These are phyloP conservation scores for Berkeleyomyces rouxiae DNA, from an alignment of 2,329 filamentous ascomycete species.

Conservation along the genomic window DNA sequence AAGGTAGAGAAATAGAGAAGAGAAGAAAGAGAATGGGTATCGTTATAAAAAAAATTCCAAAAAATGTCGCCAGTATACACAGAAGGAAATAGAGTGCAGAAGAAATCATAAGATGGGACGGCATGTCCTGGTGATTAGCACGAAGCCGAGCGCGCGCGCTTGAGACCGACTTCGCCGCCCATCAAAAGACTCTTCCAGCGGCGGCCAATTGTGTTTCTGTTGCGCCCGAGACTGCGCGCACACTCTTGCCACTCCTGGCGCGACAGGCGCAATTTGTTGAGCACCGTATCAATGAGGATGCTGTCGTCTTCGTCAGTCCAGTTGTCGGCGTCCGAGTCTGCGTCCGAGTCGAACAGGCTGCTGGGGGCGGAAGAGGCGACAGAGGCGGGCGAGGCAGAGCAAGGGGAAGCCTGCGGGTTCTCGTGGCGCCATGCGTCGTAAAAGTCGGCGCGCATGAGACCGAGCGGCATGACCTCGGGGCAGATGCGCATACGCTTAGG, in stretches of 20 bases:
- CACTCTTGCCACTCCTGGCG: constrained; percentile 53
- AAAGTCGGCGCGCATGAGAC: constrained; percentile 41
- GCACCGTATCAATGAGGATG: constrained; percentile 48
- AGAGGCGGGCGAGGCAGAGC: not conserved
- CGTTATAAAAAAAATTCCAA: not conserved
- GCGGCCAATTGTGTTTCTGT: constrained; percentile 37
- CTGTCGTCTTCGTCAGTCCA: constrained; percentile 50
- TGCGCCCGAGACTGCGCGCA: constrained; percentile 44
- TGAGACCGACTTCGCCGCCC: constrained; percentile 42
- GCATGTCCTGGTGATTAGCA: not conserved
- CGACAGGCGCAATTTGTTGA: constrained; percentile 48
- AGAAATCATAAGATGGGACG: not conserved
- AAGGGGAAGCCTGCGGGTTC: not conserved
- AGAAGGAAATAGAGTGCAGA: not conserved
- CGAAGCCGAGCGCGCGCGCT: constrained; percentile 20
- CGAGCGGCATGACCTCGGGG: constrained; percentile 42
- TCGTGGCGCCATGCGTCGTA: constrained; percentile 22
- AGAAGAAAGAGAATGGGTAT: constrained; percentile 1
- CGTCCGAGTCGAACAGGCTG: constrained; percentile 20
- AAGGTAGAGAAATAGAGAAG: not conserved
- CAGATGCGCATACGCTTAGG: constrained; percentile 45
- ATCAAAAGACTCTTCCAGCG: constrained; percentile 48
- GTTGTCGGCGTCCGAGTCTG: constrained; percentile 27
- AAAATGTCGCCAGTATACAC: not conserved
- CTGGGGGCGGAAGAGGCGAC: constrained; percentile 18